Conservation (phyloP, 2,329 filamentous ascomycete species). For the Lachnellula hyalina region DNA sequence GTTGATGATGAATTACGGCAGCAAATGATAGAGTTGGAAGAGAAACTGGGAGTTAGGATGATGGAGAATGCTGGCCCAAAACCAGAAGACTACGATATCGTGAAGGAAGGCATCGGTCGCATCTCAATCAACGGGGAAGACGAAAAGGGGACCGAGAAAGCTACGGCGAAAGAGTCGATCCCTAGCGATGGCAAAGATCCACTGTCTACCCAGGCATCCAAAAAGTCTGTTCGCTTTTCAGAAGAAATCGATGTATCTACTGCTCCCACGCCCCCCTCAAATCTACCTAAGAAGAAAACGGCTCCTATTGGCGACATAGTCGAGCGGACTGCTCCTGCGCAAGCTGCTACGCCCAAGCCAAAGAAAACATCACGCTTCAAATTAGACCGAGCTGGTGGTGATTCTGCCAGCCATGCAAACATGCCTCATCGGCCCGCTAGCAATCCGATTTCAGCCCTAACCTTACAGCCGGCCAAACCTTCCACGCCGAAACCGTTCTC, state of each 20-base stretch:
- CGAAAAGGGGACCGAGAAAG: not conserved
- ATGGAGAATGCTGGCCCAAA: slow-evolving; percentile 52
- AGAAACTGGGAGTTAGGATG: slow-evolving; percentile 58
- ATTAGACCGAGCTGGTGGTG: slow-evolving; percentile 27
- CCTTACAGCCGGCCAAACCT: slow-evolving; percentile 20
- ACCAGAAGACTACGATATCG: slow-evolving; percentile 27
- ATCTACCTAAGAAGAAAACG: slow-evolving; percentile 14
- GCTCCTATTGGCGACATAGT: slow-evolving; percentile 46
- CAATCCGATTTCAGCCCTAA: slow-evolving; percentile 3
- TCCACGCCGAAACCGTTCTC: slow-evolving; percentile 23
- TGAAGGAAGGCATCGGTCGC: slow-evolving; percentile 51
- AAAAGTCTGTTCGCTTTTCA: slow-evolving; percentile 80
- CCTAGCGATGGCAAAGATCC: not conserved
- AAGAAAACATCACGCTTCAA: slow-evolving; percentile 41
- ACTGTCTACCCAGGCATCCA: slow-evolving; percentile 6
- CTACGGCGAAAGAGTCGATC: slow-evolving; percentile 10
- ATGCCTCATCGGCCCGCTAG: slow-evolving; percentile 20
- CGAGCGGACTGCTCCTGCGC: slow-evolving; percentile 24
- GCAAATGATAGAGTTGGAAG: slow-evolving; percentile 81
- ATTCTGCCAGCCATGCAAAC: slow-evolving; percentile 13
- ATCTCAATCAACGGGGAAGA: slow-evolving; percentile 42
- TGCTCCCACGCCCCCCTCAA: slow-evolving; percentile 30
- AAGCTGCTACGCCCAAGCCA: slow-evolving; percentile 14
- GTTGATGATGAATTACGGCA: slow-evolving; percentile 67
- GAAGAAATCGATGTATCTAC: slow-evolving; percentile 65